Evolutionary conservation across 1,284 basidiomycete genomes (phyloP).

Genomic region (Heterobasidion occidentale): DNA sequence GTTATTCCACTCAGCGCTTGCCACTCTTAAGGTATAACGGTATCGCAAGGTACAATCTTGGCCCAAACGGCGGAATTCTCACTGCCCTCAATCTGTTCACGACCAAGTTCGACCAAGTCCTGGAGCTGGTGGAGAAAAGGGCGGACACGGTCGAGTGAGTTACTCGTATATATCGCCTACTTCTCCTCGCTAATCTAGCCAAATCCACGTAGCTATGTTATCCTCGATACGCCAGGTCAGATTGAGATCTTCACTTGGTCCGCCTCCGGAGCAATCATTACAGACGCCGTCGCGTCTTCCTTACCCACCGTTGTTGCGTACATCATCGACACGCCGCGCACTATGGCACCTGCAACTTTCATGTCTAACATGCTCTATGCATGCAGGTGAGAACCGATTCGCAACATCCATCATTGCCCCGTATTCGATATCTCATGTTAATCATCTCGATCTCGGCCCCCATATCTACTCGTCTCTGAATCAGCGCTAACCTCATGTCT

Average conservation of each 20-base stretch:
- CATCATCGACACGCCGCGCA: conserved; percentile 95
- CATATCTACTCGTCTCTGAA: background rate
- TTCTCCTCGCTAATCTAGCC: too few relatives aligned
- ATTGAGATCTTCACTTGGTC: conserved; percentile 99
- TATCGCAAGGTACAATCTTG: conserved; percentile 86
- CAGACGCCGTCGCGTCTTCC: conserved; percentile 92
- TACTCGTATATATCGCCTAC: background rate
- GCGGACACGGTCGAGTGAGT: conserved; percentile 82
- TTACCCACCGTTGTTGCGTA: conserved; percentile 95
- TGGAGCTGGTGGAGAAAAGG: conserved; percentile 88
- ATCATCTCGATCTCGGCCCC: too few relatives aligned
- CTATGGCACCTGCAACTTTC: conserved; percentile 93
- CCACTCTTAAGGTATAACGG: conserved; percentile 5
- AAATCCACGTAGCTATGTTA: conserved; percentile 61
- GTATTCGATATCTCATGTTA: too few relatives aligned
- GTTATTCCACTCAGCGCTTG: conserved; percentile 12
- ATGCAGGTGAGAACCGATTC: conserved; percentile 64
- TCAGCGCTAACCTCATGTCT: conserved; percentile 1
- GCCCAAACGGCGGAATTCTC: conserved; percentile 96
- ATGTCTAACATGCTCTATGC: conserved; percentile 99
- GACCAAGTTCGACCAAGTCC: conserved; percentile 98
- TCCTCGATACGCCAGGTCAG: conserved; percentile 97
- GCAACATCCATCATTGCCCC: too few relatives aligned
- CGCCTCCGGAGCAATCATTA: conserved; percentile 97
- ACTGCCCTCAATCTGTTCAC: conserved; percentile 98